Conservation (phyloP, 2,329 filamentous ascomycete species). For the Fusarium sp. region DNA sequence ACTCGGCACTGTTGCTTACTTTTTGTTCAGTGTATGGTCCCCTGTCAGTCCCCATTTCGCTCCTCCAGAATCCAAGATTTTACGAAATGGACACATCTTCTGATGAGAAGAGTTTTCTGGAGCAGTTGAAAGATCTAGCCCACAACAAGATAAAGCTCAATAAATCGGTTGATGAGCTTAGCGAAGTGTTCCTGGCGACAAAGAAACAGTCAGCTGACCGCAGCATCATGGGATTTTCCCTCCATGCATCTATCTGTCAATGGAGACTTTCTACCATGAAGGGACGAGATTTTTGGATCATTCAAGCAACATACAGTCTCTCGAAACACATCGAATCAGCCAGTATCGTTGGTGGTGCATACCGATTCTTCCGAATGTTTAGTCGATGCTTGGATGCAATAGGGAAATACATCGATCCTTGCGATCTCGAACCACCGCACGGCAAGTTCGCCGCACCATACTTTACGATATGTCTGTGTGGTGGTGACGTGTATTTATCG, state of each 20-base stretch:
- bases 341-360: accelerated
- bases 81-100: not conserved
- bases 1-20: not conserved
- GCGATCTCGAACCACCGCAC: accelerated
- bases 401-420: not conserved
- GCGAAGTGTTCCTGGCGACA: not conserved
- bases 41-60: not conserved
- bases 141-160: not conserved
- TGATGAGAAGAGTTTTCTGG: not conserved
- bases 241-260: not conserved
- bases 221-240: not conserved
- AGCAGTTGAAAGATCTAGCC: not conserved
- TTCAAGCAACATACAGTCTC: not conserved
- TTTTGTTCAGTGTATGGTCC: not conserved
- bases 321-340: not conserved
- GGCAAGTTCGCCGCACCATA: not conserved
- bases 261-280: not conserved
- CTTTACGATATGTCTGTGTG: not conserved
- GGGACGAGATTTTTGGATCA: not conserved
- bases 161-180: not conserved
- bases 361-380: not conserved
- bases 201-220: not conserved
- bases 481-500: not conserved
- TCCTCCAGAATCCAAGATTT: not conserved
- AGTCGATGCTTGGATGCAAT: not conserved